Evolutionary conservation across 108 stramenopile genomes (phyloP).

Genomic region (Skeletonema grethae): DNA sequence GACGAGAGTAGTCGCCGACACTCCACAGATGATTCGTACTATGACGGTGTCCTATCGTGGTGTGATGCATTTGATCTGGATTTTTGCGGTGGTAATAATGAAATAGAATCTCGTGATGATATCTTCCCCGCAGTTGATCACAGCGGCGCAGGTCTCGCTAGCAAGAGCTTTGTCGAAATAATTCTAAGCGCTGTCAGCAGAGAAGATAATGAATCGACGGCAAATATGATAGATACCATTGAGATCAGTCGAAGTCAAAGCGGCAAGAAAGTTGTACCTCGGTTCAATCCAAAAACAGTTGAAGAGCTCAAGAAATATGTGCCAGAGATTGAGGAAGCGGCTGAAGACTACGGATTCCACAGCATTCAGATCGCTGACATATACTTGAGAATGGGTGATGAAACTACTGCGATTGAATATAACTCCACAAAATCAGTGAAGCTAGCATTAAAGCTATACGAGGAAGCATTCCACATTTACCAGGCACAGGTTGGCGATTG

Average conservation of each 20-base stretch:
- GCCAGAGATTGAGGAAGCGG: slow-evolving; percentile 25
- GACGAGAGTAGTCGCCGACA: background rate
- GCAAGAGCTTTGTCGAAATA: background rate
- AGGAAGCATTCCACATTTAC: slow-evolving; percentile 45
- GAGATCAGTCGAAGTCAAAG: background rate
- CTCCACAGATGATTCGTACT: background rate
- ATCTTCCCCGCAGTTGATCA: background rate
- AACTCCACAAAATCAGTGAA: slow-evolving; percentile 19
- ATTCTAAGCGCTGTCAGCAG: background rate
- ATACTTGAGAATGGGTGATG: slow-evolving; percentile 34
- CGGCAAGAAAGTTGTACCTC: background rate
- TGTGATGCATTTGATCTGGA: slow-evolving; percentile 2
- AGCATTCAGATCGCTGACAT: slow-evolving; percentile 41
- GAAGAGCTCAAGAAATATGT: slow-evolving; percentile 6
- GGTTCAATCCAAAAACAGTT: background rate
- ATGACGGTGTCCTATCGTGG: background rate
- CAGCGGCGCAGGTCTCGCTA: background rate
- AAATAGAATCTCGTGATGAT: background rate
- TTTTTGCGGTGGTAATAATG: background rate
- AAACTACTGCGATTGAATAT: slow-evolving; percentile 7
- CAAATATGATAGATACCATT: background rate
- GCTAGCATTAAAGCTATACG: slow-evolving; percentile 23
- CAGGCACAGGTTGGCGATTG: slow-evolving; percentile 40
- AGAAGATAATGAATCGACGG: background rate
- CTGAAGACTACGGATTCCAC: slow-evolving; percentile 17